These are phyloP conservation scores for Penicillium malachiteum DNA, from an alignment of 495 filamentous ascomycete genomes.

Conservation along the genomic window DNA sequence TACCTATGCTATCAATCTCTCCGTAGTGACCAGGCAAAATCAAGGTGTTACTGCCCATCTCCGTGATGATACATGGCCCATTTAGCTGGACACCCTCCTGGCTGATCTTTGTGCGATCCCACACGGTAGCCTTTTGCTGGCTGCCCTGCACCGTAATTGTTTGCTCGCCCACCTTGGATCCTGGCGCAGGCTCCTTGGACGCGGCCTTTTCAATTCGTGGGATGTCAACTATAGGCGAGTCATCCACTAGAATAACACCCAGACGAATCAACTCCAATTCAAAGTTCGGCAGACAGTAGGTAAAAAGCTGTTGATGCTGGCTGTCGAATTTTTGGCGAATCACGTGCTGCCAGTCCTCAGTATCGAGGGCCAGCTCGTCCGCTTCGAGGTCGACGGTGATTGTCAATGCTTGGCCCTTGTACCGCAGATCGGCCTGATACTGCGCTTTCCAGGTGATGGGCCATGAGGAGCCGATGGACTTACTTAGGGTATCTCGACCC, in stretches of 20 bases:
- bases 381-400: slow-evolving; percentile 39
- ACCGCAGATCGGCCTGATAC: slow-evolving; percentile 47
- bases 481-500: slow-evolving; percentile 19
- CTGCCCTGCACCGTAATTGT: slow-evolving; percentile 41
- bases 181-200: slow-evolving; percentile 25
- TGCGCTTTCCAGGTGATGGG: slow-evolving; percentile 25
- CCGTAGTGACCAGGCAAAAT: slow-evolving; percentile 46
- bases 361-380: slow-evolving; percentile 27
- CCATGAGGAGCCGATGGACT: slow-evolving; percentile 15
- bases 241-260: slow-evolving; percentile 43
- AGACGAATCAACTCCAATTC: slow-evolving; percentile 49
- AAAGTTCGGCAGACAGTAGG: slow-evolving; percentile 41
- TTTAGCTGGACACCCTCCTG: slow-evolving; percentile 34
- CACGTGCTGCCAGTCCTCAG: slow-evolving; percentile 17
- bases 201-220: slow-evolving; percentile 30
- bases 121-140: slow-evolving; percentile 37
- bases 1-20: slow-evolving; percentile 44
- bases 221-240: slow-evolving; percentile 36
- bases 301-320: slow-evolving; percentile 49
- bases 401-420: slow-evolving; percentile 49
- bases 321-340: slow-evolving; percentile 38
- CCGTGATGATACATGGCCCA: slow-evolving; percentile 48
- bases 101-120: slow-evolving; percentile 44
- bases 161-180: slow-evolving; percentile 30
- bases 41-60: slow-evolving; percentile 53